Evolutionary conservation across 495 filamentous ascomycete species (phyloP), one percentile per base, ranked within the genome.

Genomic region (Penicillium malachiteum): DNA sequence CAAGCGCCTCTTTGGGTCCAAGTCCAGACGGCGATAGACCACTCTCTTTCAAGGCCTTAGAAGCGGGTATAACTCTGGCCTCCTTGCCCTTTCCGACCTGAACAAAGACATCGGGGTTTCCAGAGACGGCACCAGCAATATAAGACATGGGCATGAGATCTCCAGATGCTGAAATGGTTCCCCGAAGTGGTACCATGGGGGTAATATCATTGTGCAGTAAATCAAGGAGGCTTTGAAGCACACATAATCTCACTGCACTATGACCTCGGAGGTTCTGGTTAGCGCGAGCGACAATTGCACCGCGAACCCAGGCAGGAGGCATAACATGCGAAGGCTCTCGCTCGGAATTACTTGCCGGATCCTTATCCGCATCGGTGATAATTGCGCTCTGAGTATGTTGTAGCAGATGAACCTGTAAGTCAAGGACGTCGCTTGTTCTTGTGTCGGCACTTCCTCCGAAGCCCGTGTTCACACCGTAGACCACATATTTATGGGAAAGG

Each of bases 161-260:
- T 0, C 87, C 87, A 0, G 85, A 88, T 2, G 85, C 85, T 9
- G 86, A 89, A 18, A 90, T 84, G 47, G 77, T 84, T 4, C 87
- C 86, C 16, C 51, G 30, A 7, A 66, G 67, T 38, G 78, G 78
- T 5, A 68, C 63, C 1, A 79, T 80, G 46, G 74, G 76, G 5
- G 72, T 81, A 17, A 78, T 76, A 3, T 62, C 80, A 9, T 76
- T 77, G 37, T 26, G 14, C 10, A 54, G 60, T 10, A 87, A 65
- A 8, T 66, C 64, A 46, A 75, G 58, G 17, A 86, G 57, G 14
- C 69, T 59, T 33, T 81, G 59, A 26, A 87, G 71, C 8, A 84
- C 72, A 8, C 60, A 57, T 14, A 76, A 42, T 17, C 78, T 73
- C 8, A 87, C 79, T 1, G 76, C 84, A 2, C 79, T 84, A 58